A percentile compares a stretch with the other conserved stretches of the same genome.
These are phyloP conservation scores for Handroanthus guayacan DNA, from an alignment of 257 asterid species.

Conservation along the genomic window DNA sequence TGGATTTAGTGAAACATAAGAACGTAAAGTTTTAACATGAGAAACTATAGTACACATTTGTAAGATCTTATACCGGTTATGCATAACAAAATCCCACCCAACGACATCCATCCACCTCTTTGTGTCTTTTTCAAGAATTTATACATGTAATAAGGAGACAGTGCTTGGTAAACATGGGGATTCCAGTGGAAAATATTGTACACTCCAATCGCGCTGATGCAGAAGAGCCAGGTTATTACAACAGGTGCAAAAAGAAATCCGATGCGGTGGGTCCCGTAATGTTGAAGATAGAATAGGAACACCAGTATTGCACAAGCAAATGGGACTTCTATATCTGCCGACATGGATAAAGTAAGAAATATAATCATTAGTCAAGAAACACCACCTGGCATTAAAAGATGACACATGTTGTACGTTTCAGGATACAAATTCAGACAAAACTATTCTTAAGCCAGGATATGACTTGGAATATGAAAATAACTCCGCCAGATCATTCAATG, in stretches of 20 bases:
- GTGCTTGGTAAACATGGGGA: slow-evolving; percentile 47
- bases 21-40: not conserved
- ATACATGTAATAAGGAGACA: slow-evolving; percentile 50
- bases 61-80: slow-evolving; percentile 44
- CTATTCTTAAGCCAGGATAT: no score
- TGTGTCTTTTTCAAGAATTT: slow-evolving; percentile 48
- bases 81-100: slow-evolving; percentile 52
- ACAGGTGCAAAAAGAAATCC: slow-evolving; percentile 54
- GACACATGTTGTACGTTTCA: no score
- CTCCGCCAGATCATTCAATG: no score
- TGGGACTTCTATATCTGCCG: slow-evolving; percentile 47
- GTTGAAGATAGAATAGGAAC: slow-evolving; percentile 49
- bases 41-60: no score
- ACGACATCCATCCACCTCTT: slow-evolving; percentile 46
- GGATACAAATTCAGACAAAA: no score
- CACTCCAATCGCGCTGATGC: slow-evolving; percentile 48
- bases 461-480: no score
- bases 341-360: not conserved
- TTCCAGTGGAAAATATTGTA: slow-evolving; percentile 50
- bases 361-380: not conserved
- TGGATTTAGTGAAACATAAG: not conserved
- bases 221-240: slow-evolving; percentile 47
- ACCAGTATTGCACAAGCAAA: slow-evolving; percentile 44
- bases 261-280: slow-evolving; percentile 49
- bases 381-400: no score